A percentile compares a stretch with the other conserved stretches of the same genome.
Evolutionary conservation across 1,284 basidiomycete genomes (phyloP).

Genomic region (Cerioporus squamosus): DNA sequence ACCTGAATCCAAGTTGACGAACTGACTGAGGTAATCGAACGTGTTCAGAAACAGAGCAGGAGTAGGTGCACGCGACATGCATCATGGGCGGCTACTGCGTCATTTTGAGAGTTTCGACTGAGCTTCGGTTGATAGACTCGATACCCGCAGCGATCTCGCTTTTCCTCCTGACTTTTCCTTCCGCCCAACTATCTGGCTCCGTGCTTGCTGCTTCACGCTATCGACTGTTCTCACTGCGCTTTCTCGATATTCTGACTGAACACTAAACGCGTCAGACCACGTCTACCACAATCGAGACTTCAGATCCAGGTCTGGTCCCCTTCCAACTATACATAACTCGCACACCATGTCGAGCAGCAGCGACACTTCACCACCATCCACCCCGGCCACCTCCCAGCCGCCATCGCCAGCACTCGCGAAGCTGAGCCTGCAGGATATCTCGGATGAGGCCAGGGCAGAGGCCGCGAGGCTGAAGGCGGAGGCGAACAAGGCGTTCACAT

Average conservation of each 20-base stretch:
- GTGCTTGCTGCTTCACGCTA: too few relatives aligned
- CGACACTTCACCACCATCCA: conserved; percentile 40
- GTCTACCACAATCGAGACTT: background rate
- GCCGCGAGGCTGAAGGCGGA: conserved; percentile 77
- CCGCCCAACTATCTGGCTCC: too few relatives aligned
- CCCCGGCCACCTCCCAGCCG: conserved; percentile 52
- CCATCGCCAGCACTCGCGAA: conserved; percentile 62
- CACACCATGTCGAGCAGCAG: conserved; percentile 9
- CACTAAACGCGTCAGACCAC: background rate
- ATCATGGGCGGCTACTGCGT: background rate
- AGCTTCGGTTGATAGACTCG: too few relatives aligned
- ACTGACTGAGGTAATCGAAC: too few relatives aligned
- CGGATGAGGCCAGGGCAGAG: conserved; percentile 70
- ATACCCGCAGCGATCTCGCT: background rate
- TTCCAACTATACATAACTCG: background rate
- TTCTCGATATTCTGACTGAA: background rate
- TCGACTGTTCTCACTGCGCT: too few relatives aligned
- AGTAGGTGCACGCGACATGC: background rate
- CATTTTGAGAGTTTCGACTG: background rate
- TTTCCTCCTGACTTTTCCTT: too few relatives aligned
- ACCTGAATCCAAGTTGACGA: too few relatives aligned
- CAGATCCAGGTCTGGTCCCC: conserved; percentile 4
- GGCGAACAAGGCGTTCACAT: conserved; percentile 86
- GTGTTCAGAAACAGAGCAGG: background rate
- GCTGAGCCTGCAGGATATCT: conserved; percentile 57